phyloP scores from a whole-genome alignment of 2,329 filamentous ascomycete genomes.

The Exophiala sideris region DNA sequence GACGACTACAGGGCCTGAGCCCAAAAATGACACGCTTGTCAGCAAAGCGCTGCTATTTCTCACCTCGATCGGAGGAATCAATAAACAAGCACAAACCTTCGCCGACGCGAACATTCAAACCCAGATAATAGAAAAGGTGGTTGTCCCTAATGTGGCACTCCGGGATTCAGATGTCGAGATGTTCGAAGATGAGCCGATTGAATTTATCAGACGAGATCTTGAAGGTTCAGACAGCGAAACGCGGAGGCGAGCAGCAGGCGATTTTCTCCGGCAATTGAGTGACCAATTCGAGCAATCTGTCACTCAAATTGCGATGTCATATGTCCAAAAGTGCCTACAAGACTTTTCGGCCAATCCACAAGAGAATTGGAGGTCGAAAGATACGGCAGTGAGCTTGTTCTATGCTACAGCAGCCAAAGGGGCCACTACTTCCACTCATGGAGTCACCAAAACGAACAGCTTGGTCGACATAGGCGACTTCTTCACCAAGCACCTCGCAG shows the following conservation, averaged over 20 bases:
- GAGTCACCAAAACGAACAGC: constrained; percentile 86
- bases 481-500: constrained; percentile 87
- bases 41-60: constrained; percentile 94
- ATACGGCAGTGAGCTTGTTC: constrained; percentile 96
- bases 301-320: constrained; percentile 79
- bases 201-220: constrained; percentile 91
- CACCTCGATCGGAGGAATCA: constrained; percentile 77
- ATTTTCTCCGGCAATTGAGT: constrained; percentile 85
- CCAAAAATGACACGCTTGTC: constrained; percentile 90
- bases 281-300: constrained; percentile 83
- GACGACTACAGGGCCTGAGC: constrained; percentile 79
- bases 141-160: constrained; percentile 86
- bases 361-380: constrained; percentile 91
- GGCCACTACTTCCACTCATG: constrained; percentile 77
- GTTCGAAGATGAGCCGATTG: constrained; percentile 97
- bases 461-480: constrained; percentile 87
- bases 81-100: constrained; percentile 77
- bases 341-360: constrained; percentile 66
- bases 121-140: constrained; percentile 92
- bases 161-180: constrained; percentile 92
- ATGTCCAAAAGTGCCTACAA: constrained; percentile 78
- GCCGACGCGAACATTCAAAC: constrained; percentile 74
- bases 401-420: constrained; percentile 92
- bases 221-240: constrained; percentile 97
- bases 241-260: constrained; percentile 83